phyloP scores from a whole-genome alignment of 2,329 filamentous ascomycete genomes.

The Phialophora verrucosa region DNA sequence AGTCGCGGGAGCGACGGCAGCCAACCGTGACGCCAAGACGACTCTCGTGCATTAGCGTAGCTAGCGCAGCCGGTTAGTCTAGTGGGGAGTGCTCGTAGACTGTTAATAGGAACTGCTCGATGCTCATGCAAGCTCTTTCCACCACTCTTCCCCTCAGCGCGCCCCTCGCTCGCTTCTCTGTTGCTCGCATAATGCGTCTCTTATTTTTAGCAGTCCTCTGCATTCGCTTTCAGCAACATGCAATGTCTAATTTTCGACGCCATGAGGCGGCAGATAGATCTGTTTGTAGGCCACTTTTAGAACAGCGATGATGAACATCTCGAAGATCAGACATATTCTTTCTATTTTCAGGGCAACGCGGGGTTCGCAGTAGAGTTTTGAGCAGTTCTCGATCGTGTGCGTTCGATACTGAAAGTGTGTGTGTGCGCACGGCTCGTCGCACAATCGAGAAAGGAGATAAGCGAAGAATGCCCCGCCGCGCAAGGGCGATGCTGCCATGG shows the following conservation, averaged over 20 bases:
- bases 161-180: constrained; percentile 5
- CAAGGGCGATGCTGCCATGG: constrained; percentile 4
- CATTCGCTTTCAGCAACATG: background rate
- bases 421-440: constrained; percentile 9
- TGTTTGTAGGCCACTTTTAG: background rate
- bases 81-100: background rate
- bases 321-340: background rate
- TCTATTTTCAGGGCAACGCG: constrained; percentile 10
- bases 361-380: background rate
- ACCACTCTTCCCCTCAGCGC: constrained; percentile 13
- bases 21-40: constrained; percentile 38
- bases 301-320: background rate
- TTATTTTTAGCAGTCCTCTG: constrained; percentile 9
- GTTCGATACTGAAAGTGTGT: background rate
- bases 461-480: constrained; percentile 1
- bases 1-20: constrained; percentile 32
- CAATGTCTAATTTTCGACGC: background rate
- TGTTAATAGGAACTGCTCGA: constrained; percentile 18
- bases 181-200: background rate
- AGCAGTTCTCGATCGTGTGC: background rate
- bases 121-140: constrained; percentile 14
- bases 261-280: background rate
- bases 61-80: background rate
- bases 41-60: constrained; percentile 30
- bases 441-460: constrained; percentile 9